These are phyloP conservation scores for Dryadomyces quercivorus DNA, from an alignment of 2,329 filamentous ascomycete species.

Conservation along the genomic window DNA sequence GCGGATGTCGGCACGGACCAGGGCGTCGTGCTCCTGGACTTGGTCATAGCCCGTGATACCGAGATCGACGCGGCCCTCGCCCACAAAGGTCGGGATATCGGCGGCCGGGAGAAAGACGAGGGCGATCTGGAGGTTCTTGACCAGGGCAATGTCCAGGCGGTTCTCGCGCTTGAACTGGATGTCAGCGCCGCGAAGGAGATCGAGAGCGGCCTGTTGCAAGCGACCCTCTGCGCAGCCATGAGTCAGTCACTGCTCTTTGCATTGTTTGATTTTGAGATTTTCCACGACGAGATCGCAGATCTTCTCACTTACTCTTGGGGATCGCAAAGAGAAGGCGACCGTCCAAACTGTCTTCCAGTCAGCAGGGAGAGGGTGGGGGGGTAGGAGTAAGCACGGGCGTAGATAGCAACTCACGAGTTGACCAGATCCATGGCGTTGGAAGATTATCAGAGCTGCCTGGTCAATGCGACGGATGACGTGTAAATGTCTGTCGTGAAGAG, in stretches of 20 bases:
- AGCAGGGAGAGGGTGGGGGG: constrained; percentile 3
- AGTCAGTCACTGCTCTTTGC: neutral
- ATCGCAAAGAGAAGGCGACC: constrained; percentile 91
- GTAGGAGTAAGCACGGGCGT: neutral
- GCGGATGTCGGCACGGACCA: constrained; percentile 36
- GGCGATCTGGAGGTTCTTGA: constrained; percentile 92
- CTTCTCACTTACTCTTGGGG: constrained; percentile 71
- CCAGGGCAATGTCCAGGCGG: constrained; percentile 90
- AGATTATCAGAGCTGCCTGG: neutral
- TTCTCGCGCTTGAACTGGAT: constrained; percentile 94
- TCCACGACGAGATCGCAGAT: neutral
- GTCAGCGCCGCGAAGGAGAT: constrained; percentile 85
- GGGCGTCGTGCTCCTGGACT: constrained; percentile 77
- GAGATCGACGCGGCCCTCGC: constrained; percentile 78
- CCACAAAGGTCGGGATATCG: constrained; percentile 95
- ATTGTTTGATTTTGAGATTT: too few species aligned
- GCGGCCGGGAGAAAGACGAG: constrained; percentile 94
- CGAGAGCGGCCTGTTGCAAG: constrained; percentile 74
- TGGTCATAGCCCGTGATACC: constrained; percentile 93
- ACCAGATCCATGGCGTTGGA: constrained; percentile 36
- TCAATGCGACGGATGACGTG: neutral
- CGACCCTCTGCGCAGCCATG: constrained; percentile 61
- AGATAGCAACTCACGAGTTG: constrained; percentile 32
- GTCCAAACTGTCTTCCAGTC: constrained; percentile 56
- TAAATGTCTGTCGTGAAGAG: too few species aligned